Conservation (phyloP, 352 stramenopile genomes). For the Phytophthora foliorum region DNA sequence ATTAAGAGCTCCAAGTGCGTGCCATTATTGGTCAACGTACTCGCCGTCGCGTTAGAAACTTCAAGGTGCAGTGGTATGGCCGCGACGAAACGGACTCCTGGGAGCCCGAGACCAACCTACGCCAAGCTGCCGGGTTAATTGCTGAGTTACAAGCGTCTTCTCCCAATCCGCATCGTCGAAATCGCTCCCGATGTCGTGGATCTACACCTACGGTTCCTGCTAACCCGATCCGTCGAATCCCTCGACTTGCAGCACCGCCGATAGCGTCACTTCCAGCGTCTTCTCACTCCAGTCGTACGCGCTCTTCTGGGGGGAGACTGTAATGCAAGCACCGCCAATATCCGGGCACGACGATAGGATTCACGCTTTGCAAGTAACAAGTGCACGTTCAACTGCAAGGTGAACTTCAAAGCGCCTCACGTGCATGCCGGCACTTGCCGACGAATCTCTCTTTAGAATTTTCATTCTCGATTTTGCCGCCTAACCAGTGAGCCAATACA, state of each 20-base stretch:
- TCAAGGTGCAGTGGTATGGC: slow-evolving; percentile 8
- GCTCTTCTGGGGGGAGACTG: slow-evolving; percentile 3
- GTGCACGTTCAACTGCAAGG: no score
- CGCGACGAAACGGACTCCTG: background rate
- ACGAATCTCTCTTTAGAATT: no score
- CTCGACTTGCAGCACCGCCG: background rate
- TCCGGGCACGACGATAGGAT: background rate
- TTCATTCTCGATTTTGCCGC: background rate
- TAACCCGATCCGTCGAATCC: background rate
- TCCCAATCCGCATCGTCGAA: background rate
- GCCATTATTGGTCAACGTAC: slow-evolving; percentile 1
- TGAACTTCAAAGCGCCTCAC: no score
- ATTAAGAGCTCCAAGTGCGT: background rate
- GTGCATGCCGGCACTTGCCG: no score
- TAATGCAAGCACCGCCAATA: slow-evolving; percentile 12
- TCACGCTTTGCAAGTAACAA: no score
- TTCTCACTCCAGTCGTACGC: background rate
- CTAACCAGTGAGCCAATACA: no score
- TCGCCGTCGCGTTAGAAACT: background rate
- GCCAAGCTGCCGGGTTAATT: background rate
- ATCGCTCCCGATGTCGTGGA: no score
- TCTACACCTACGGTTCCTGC: background rate
- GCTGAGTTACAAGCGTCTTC: background rate
- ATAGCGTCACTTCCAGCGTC: background rate
- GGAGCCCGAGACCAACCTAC: background rate